Evolutionary conservation across 208 protist species (phyloP).

Genomic region (Trypanosomatidae sp.): DNA sequence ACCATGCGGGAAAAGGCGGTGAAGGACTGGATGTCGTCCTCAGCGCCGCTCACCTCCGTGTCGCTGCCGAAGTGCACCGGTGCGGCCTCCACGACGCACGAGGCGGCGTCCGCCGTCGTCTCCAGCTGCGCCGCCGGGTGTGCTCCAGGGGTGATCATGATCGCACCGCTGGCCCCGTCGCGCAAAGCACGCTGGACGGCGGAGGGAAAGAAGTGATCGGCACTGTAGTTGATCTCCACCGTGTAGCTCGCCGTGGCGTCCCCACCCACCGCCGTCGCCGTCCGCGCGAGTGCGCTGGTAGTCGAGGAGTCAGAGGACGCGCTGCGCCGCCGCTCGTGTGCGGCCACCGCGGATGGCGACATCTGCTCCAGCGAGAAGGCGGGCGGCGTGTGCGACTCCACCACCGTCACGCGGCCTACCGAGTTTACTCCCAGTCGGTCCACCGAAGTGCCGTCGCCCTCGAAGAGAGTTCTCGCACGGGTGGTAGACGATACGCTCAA

Average conservation of each 20-base stretch:
- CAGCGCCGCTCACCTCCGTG: slow-evolving; percentile 9
- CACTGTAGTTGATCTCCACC: slow-evolving; percentile 22
- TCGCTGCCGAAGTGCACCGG: background rate
- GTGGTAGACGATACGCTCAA: too few species aligned
- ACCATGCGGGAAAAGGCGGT: slow-evolving; percentile 27
- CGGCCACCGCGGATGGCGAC: background rate
- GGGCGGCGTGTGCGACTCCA: background rate
- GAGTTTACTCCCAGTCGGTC: slow-evolving; percentile 1
- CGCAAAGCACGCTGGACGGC: slow-evolving; percentile 1
- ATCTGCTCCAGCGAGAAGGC: slow-evolving; percentile 22
- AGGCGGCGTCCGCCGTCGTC: background rate
- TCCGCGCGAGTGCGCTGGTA: background rate
- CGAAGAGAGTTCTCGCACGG: background rate
- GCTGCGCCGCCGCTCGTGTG: background rate
- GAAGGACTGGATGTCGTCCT: slow-evolving; percentile 20
- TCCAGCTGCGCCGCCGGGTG: background rate
- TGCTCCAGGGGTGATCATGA: slow-evolving; percentile 12
- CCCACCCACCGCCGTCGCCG: background rate
- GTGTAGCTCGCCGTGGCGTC: slow-evolving; percentile 10
- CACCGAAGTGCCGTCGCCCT: slow-evolving; percentile 11
- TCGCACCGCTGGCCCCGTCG: background rate
- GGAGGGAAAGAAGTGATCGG: slow-evolving; percentile 14
- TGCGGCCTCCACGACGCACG: background rate
- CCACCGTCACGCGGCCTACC: background rate
- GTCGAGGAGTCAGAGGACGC: background rate